A percentile compares a stretch with the other conserved stretches of the same genome.
Conservation (phyloP, 306 rosid species). For the Castanea mollissima region DNA sequence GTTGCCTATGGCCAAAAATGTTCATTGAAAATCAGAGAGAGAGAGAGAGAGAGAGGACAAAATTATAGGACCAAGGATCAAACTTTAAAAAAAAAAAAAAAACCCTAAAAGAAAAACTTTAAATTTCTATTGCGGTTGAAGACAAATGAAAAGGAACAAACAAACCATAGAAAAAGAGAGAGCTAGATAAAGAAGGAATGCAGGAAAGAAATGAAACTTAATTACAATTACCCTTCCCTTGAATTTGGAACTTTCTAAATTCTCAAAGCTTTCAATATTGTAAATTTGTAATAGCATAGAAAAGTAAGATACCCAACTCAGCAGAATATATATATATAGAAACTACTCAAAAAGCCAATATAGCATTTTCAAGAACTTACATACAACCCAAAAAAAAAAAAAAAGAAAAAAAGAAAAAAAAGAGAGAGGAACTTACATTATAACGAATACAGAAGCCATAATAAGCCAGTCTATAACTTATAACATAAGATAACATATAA, state of each 20-base stretch:
- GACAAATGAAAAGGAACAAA: not conserved
- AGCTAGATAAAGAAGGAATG: not conserved
- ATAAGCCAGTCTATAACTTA: not conserved
- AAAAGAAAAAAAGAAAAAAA: not conserved
- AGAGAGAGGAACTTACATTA: not conserved
- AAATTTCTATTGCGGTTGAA: not conserved
- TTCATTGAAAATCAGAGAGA: not conserved
- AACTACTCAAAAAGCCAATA: not conserved
- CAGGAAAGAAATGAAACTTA: not conserved
- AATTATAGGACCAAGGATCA: not conserved
- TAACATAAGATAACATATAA: not conserved
- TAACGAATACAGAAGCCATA: not conserved
- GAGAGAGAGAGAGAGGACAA: too few relatives aligned
- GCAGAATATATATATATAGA: not conserved
- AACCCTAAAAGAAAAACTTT: not conserved
- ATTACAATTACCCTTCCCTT: not conserved
- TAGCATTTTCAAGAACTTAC: not conserved
- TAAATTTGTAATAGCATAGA: not conserved
- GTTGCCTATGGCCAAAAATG: not conserved
- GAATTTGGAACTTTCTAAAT: not conserved
- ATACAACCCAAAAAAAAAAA: not conserved
- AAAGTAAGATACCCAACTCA: not conserved
- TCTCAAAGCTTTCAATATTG: not conserved
- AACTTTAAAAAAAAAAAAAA: not conserved
- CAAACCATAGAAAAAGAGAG: not conserved